Evolutionary conservation across 2,329 filamentous ascomycete species (phyloP).

Genomic region (Penicillium sp.): DNA sequence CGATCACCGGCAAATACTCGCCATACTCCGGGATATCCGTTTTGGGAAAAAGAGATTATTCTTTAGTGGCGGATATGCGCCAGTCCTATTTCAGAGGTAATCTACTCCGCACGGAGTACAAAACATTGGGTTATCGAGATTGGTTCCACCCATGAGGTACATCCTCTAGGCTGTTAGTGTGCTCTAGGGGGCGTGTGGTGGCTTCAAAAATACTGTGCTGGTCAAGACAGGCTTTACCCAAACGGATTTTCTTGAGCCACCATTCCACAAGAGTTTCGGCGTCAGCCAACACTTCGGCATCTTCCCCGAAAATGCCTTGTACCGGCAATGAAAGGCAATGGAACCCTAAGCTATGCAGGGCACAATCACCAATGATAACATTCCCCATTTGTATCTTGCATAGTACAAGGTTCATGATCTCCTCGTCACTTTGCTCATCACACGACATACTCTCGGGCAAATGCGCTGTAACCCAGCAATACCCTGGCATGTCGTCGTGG

Average conservation of each 20-base stretch:
- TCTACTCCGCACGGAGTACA: background rate
- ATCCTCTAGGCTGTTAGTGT: background rate
- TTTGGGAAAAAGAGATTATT: background rate
- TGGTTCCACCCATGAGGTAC: background rate
- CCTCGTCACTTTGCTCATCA: background rate
- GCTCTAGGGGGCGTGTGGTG: background rate
- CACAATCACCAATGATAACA: background rate
- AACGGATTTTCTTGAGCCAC: background rate
- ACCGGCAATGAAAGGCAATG: background rate
- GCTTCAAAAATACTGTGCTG: conserved; percentile 1
- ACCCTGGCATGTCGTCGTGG: background rate
- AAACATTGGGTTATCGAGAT: background rate
- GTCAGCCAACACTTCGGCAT: background rate
- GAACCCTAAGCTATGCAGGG: background rate
- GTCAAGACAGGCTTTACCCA: background rate
- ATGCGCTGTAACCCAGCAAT: background rate
- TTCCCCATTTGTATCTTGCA: background rate
- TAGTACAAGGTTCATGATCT: background rate
- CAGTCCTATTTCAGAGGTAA: background rate
- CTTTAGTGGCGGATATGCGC: background rate
- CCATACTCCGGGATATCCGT: background rate
- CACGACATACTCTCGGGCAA: background rate
- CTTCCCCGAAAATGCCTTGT: background rate
- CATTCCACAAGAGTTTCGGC: background rate
- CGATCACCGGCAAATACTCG: background rate